Base-by-base conservation (phyloP, 2,329 filamentous ascomycete genomes). In the Macrophomina phaseolina region DNA sequence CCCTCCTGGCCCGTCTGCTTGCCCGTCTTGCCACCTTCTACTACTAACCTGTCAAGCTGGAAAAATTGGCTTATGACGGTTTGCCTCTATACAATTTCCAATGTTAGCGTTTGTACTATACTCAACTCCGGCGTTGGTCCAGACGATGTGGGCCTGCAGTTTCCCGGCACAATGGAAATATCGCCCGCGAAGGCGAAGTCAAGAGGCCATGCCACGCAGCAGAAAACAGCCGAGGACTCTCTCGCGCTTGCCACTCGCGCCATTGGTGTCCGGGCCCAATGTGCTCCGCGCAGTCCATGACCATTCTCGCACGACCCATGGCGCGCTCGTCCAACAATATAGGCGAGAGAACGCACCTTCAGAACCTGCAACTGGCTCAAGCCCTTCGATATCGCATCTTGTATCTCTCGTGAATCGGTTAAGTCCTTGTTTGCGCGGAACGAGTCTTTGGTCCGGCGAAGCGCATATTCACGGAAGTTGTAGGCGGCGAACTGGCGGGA, bases 391-490 rank as follows among this genome's bases (percentile, higher is more conserved):
- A 98, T 86, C 73, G 97, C 82, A 80, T 97, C 93, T 80, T 98
- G 93, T 78, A 97, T 85, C 81, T 86, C 85, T 69, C 92, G 85
- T 71, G 88, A 85, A 76, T 97, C 95, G 53, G 87, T 82, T 74
- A 93, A 90, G 66, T 80, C 77, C 79, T 88, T 86, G 79, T 96
- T 86, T 78, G 97, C 93, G 73, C 91, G 87, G 80, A 98, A 99
- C 4, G 92, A 90, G 83, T 98, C 95, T 78, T 87, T 87, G 77
- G 95, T 97, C 79, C 94, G 88, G 76, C 95, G 90, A 81, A 90
- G 91, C 64, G 95, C 94, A 81, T 99, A 99, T 79, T 97, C 94
- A 81, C 95, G 89, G 86, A 97, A 99, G 82, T 98, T 99, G 85
- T 98, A 99, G 72, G 91, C 89, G 69, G 93, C 88, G 80, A 99